Evolutionary conservation across 371 early-diverging fungal species (phyloP).

Genomic region (Dichotomocladium elegans): DNA sequence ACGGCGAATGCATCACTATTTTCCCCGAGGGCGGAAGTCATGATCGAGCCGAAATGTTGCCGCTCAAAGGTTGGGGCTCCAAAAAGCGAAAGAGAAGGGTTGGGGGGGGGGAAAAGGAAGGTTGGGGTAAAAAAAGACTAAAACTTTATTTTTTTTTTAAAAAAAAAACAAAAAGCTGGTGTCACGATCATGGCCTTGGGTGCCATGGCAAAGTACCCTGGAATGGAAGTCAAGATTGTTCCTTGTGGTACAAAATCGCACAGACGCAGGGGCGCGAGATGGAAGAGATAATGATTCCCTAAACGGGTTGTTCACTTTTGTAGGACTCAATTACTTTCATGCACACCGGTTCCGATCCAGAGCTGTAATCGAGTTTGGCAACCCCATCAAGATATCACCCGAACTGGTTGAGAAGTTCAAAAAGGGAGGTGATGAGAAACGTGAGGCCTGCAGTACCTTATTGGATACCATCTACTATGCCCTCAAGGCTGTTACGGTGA

Average conservation of each 20-base stretch:
- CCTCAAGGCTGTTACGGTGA: slow-evolving; percentile 82
- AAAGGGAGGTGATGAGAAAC: slow-evolving; percentile 72
- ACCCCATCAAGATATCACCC: slow-evolving; percentile 68
- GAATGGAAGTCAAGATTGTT: slow-evolving; percentile 81
- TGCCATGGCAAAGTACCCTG: slow-evolving; percentile 80
- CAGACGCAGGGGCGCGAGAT: no score
- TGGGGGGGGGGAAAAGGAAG: no score
- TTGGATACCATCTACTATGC: slow-evolving; percentile 68
- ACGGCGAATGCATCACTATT: slow-evolving; percentile 84
- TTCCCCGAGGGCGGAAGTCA: slow-evolving; percentile 96
- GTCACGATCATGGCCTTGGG: slow-evolving; percentile 86
- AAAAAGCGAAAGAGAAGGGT: not conserved
- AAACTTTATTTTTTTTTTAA: not conserved
- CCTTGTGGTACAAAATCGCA: slow-evolving; percentile 57
- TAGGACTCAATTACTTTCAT: slow-evolving; percentile 88
- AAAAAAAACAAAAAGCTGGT: slow-evolving; percentile 60
- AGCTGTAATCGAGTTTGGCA: slow-evolving; percentile 92
- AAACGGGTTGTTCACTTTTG: not conserved
- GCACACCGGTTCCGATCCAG: slow-evolving; percentile 90
- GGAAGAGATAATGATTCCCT: not conserved
- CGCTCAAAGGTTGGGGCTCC: slow-evolving; percentile 68
- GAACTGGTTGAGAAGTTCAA: slow-evolving; percentile 79
- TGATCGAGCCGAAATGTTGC: slow-evolving; percentile 88
- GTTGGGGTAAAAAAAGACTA: not conserved
- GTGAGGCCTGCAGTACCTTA: slow-evolving; percentile 70